Evolutionary conservation across 148 eudicot species (phyloP).

Genomic region (Chenopodium formosanum): DNA sequence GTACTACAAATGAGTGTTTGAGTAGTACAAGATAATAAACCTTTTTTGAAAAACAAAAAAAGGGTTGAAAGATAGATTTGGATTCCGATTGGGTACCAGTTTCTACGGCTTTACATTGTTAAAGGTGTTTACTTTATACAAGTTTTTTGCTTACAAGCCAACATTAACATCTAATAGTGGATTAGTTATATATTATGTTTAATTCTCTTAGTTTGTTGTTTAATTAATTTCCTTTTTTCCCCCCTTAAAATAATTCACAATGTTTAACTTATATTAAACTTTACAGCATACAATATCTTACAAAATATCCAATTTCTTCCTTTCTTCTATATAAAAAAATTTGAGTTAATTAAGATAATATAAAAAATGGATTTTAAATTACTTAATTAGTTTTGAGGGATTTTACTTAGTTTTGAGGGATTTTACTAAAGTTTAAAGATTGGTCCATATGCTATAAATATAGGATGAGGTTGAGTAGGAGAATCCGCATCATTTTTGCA

Average conservation of each 20-base stretch:
- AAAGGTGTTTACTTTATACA: not conserved
- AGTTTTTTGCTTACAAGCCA: not conserved
- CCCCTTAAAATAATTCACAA: not conserved
- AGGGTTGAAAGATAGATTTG: not conserved
- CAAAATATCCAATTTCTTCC: too few species aligned
- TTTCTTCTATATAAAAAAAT: too few species aligned
- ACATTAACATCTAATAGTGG: conserved; percentile 1
- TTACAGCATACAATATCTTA: too few species aligned
- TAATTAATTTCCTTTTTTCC: not conserved
- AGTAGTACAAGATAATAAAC: not conserved
- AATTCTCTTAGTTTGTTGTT: not conserved
- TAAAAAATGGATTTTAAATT: too few species aligned
- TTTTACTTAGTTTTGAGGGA: too few species aligned
- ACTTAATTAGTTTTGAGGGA: too few species aligned
- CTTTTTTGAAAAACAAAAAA: not conserved
- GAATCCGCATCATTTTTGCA: conserved; percentile 8
- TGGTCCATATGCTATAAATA: not conserved
- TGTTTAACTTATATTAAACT: not conserved
- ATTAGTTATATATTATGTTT: not conserved
- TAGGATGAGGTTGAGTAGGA: not conserved
- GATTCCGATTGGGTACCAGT: conserved; percentile 13
- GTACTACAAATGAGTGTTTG: not conserved
- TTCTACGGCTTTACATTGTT: conserved; percentile 13
- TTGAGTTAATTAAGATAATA: not conserved
- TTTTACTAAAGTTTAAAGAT: too few species aligned